A percentile compares a stretch with the other conserved stretches of the same genome.
Evolutionary conservation across 179 eudicot genomes (phyloP).

Genomic region (Camellia oleifera): DNA sequence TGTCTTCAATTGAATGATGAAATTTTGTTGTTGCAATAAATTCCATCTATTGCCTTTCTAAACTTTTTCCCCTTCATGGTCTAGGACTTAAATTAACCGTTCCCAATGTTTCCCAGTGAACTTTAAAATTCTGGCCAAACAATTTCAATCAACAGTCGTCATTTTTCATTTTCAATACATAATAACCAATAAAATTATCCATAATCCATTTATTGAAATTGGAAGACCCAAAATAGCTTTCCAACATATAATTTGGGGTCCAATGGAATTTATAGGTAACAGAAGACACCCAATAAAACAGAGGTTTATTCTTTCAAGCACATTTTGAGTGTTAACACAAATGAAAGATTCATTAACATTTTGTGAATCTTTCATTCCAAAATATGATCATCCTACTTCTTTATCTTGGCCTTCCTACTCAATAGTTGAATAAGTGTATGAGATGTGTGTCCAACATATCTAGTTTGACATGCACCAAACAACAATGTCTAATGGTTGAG

Average conservation of each 20-base stretch:
- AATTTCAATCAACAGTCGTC: too few relatives aligned
- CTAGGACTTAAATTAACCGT: too few relatives aligned
- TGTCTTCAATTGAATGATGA: too few relatives aligned
- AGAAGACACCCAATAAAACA: background rate
- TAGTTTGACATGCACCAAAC: too few relatives aligned
- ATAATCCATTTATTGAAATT: background rate
- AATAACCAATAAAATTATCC: background rate
- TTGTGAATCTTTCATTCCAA: background rate
- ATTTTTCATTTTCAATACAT: background rate
- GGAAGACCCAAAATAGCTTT: background rate
- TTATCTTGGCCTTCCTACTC: background rate
- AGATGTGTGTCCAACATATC: too few relatives aligned
- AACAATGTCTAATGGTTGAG: too few relatives aligned
- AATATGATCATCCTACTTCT: background rate
- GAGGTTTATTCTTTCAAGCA: background rate
- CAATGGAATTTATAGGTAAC: background rate
- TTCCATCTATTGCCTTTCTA: too few relatives aligned
- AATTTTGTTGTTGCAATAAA: too few relatives aligned
- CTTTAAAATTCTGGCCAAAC: too few relatives aligned
- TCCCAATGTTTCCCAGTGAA: too few relatives aligned
- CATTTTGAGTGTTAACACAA: background rate
- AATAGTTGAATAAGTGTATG: too few relatives aligned
- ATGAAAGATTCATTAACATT: background rate
- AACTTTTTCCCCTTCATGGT: too few relatives aligned
- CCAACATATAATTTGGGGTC: constrained; percentile 2